A percentile compares a stretch with the other conserved stretches of the same genome.
Conservation (phyloP, 2,329 filamentous ascomycete species). For the Venturia pyrina region DNA sequence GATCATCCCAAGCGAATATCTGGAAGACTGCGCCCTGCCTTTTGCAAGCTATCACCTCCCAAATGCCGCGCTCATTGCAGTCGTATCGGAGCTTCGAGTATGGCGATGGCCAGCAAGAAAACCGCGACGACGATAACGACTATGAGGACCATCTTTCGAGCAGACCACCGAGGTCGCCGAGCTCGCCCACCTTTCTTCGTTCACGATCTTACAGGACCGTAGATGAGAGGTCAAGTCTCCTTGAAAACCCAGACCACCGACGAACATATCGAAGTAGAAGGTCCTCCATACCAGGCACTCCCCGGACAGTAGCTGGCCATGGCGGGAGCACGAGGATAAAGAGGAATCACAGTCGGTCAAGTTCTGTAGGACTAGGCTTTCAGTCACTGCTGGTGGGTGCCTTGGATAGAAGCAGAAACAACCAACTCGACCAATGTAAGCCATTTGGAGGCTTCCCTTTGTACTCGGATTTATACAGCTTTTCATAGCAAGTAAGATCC, state of each 20-base stretch:
- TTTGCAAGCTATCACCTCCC: not conserved
- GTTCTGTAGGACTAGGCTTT: slow-evolving; percentile 38
- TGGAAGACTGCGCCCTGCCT: not conserved
- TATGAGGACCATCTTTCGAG: slow-evolving; percentile 20
- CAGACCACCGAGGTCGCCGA: slow-evolving; percentile 25
- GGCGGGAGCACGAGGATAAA: slow-evolving; percentile 17
- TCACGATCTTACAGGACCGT: slow-evolving; percentile 16
- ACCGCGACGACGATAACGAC: slow-evolving; percentile 24
- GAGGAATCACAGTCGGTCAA: slow-evolving; percentile 37
- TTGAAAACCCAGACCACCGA: slow-evolving; percentile 27
- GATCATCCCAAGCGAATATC: not conserved
- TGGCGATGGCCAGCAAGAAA: not conserved
- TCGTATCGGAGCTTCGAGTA: slow-evolving; percentile 10
- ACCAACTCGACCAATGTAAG: not conserved
- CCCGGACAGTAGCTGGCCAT: slow-evolving; percentile 28
- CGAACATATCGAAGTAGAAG: slow-evolving; percentile 35
- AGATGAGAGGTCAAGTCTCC: slow-evolving; percentile 39
- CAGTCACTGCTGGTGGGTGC: slow-evolving; percentile 48
- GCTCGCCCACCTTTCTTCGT: not conserved
- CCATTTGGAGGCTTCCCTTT: not conserved
- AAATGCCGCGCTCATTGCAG: not conserved
- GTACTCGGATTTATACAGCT: slow-evolving; percentile 11
- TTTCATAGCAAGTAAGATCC: not conserved
- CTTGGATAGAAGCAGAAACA: slow-evolving; percentile 24
- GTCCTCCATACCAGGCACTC: slow-evolving; percentile 29